These are phyloP conservation scores for Pyronema domesticum DNA, from an alignment of 495 filamentous ascomycete species.

Conservation along the genomic window DNA sequence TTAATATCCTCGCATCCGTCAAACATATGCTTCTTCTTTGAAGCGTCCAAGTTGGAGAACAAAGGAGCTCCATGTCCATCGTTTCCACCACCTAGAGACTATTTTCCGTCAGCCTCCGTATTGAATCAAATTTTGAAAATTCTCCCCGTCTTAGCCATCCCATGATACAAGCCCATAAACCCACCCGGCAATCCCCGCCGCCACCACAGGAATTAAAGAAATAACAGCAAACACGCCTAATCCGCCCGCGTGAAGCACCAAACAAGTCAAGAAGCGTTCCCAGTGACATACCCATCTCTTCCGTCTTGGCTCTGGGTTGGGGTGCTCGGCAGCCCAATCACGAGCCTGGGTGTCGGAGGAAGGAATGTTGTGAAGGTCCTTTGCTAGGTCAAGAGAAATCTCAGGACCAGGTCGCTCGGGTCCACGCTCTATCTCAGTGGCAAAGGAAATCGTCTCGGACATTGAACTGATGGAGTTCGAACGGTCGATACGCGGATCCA, in stretches of 20 bases:
- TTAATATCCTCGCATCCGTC: conserved; percentile 19
- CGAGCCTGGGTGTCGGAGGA: neutral
- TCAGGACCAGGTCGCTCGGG: neutral
- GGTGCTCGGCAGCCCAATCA: neutral
- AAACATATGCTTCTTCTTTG: conserved; percentile 6
- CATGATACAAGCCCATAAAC: no score
- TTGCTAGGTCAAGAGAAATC: neutral
- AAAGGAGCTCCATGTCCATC: conserved; percentile 18
- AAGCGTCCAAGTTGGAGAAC: conserved; percentile 17
- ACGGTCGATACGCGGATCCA: no score
- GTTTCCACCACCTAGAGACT: conserved; percentile 20
- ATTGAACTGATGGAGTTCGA: no score
- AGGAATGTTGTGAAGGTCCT: conserved; percentile 4
- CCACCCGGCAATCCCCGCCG: no score
- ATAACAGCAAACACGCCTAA: no score
- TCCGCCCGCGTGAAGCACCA: neutral
- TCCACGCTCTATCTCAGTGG: no score
- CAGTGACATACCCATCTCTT: conserved; percentile 11
- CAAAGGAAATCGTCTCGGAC: no score
- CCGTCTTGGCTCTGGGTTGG: conserved; percentile 5
- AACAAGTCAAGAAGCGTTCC: neutral
- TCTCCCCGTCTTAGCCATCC: no score
- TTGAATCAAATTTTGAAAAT: neutral
- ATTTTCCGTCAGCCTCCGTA: neutral
- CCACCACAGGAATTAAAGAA: no score